Evolutionary conservation across 140 eudicot genomes (phyloP).

Genomic region (Oenanthe javanica): DNA sequence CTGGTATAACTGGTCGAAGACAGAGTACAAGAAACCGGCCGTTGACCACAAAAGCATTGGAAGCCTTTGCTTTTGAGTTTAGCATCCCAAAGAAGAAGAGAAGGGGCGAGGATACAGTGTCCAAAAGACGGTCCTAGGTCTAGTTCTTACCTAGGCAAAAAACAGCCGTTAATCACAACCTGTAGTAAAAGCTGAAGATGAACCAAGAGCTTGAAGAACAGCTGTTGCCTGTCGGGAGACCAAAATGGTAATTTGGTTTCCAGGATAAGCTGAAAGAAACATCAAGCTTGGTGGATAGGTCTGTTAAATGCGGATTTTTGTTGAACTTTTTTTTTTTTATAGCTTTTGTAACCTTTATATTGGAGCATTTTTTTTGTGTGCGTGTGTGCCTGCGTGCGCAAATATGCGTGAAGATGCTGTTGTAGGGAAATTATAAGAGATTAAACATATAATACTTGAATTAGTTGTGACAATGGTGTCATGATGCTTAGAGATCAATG

Average conservation of each 20-base stretch:
- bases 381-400: background rate
- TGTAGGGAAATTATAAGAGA: slow-evolving; percentile 7
- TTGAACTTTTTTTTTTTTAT: background rate
- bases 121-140: slow-evolving; percentile 11
- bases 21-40: slow-evolving; percentile 40
- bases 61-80: slow-evolving; percentile 33
- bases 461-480: background rate
- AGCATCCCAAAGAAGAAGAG: slow-evolving; percentile 28
- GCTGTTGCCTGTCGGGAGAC: background rate
- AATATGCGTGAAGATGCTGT: background rate
- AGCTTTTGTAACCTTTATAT: background rate
- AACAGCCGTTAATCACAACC: slow-evolving; percentile 1
- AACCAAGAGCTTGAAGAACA: background rate
- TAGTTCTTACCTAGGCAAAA: slow-evolving; percentile 16
- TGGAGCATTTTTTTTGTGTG: background rate
- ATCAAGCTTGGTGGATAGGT: slow-evolving; percentile 3
- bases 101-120: slow-evolving; percentile 12
- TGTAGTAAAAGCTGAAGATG: background rate
- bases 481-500: slow-evolving; percentile 1
- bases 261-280: background rate
- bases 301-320: background rate
- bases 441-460: slow-evolving; percentile 2
- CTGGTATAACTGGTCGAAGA: slow-evolving; percentile 22
- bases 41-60: slow-evolving; percentile 35
- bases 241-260: background rate